Conservation (phyloP, 129 eudicot genomes). For the Pittosporum tobira region DNA sequence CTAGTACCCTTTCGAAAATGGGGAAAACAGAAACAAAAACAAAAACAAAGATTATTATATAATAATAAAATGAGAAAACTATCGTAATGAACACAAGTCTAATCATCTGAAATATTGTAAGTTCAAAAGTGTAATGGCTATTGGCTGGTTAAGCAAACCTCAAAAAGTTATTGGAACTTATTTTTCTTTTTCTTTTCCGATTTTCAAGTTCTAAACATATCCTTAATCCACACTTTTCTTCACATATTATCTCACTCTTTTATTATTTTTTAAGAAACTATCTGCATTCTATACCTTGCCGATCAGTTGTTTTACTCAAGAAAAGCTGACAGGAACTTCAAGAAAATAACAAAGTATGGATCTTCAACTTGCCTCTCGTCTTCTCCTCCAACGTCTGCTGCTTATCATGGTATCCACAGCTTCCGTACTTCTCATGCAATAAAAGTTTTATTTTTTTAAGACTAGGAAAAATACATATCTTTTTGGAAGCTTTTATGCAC, state of each 20-base stretch:
- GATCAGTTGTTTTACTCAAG: neutral
- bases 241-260: neutral
- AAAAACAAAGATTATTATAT: too few relatives aligned
- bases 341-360: slow-evolving; percentile 25
- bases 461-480: neutral
- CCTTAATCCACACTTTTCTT: too few relatives aligned
- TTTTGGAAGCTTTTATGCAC: neutral
- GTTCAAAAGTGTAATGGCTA: too few relatives aligned
- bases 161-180: too few relatives aligned
- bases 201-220: too few relatives aligned
- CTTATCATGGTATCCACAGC: slow-evolving; percentile 32
- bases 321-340: neutral
- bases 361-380: slow-evolving; percentile 18
- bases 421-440: neutral
- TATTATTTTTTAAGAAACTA: neutral
- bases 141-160: too few relatives aligned
- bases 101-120: too few relatives aligned
- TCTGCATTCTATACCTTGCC: neutral
- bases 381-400: slow-evolving; percentile 27
- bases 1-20: too few relatives aligned
- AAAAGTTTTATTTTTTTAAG: neutral
- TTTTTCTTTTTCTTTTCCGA: too few relatives aligned
- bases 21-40: too few relatives aligned
- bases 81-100: too few relatives aligned
- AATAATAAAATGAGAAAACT: too few relatives aligned